These are phyloP conservation scores for Microcyclospora pomicola DNA, from an alignment of 2,329 filamentous ascomycete genomes.

Conservation along the genomic window DNA sequence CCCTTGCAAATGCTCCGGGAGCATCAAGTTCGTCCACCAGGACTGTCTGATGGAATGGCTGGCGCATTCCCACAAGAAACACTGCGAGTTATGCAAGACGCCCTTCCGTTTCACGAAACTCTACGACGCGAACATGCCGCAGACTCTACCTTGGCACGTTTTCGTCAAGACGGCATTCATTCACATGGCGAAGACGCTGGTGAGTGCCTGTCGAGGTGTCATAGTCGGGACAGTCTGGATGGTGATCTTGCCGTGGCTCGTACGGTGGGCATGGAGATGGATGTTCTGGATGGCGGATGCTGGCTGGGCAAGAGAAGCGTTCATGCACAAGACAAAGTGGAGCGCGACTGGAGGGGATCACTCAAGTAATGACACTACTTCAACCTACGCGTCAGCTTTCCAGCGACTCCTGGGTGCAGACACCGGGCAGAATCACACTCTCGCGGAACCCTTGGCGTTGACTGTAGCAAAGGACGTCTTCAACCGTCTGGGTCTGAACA, in stretches of 20 bases:
- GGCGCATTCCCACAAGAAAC: slow-evolving; percentile 96
- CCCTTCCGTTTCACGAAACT: slow-evolving; percentile 96
- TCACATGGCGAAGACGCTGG: slow-evolving; percentile 42
- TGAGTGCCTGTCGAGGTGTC: slow-evolving; percentile 41
- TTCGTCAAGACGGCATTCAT: slow-evolving; percentile 67
- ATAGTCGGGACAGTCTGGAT: slow-evolving; percentile 82
- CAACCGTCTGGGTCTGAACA: not conserved
- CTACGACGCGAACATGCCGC: slow-evolving; percentile 88
- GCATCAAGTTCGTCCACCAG: slow-evolving; percentile 97
- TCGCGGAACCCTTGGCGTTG: not conserved
- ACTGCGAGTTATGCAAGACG: slow-evolving; percentile 98
- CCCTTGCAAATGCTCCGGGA: slow-evolving; percentile 96
- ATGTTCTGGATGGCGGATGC: slow-evolving; percentile 90
- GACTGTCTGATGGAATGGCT: slow-evolving; percentile 98
- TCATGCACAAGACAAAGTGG: slow-evolving; percentile 9
- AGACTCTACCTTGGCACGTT: slow-evolving; percentile 61
- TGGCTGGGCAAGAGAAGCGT: slow-evolving; percentile 42
- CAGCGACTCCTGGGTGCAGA: not conserved
- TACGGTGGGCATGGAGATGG: slow-evolving; percentile 83
- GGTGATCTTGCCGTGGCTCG: slow-evolving; percentile 73
- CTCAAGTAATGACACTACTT: not conserved
- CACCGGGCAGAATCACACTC: not conserved
- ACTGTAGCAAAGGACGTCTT: not conserved
- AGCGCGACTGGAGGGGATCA: not conserved
- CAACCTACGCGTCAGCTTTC: not conserved